Evolutionary conservation across 768 basidiomycete genomes (phyloP).

Genomic region (Xerocomus potaroensis): DNA sequence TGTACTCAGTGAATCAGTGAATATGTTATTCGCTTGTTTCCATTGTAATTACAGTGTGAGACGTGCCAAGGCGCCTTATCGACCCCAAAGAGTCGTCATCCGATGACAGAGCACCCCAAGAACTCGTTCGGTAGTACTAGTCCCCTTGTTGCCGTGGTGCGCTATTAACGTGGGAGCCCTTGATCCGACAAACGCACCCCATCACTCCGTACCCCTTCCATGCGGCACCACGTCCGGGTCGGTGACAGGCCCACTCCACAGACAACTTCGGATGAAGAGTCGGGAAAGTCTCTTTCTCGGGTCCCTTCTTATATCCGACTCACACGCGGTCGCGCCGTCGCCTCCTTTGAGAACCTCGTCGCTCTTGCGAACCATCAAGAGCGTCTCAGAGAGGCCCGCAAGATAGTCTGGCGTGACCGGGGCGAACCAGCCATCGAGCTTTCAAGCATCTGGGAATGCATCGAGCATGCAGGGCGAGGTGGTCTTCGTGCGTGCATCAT

Average conservation of each 20-base stretch:
- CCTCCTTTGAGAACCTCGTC: constrained; percentile 80
- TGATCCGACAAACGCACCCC: background rate
- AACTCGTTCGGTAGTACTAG: background rate
- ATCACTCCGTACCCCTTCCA: background rate
- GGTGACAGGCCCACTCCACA: constrained; percentile 2
- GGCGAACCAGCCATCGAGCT: constrained; percentile 75
- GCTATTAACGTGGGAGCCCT: too few relatives aligned
- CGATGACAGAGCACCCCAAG: background rate
- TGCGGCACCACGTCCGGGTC: constrained; percentile 3
- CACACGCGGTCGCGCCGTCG: constrained; percentile 54
- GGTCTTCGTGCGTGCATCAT: constrained; percentile 59
- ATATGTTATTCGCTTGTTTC: constrained; percentile 3
- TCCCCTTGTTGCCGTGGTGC: too few relatives aligned
- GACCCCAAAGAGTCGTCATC: too few relatives aligned
- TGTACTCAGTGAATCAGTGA: background rate
- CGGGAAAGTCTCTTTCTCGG: constrained; percentile 11
- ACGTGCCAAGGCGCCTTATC: background rate
- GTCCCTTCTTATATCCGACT: constrained; percentile 42
- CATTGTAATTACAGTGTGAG: background rate
- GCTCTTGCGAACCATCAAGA: constrained; percentile 84
- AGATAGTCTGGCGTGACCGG: constrained; percentile 77
- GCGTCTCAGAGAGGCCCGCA: constrained; percentile 63
- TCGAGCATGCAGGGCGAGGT: constrained; percentile 67
- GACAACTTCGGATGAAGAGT: background rate
- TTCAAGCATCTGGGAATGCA: constrained; percentile 55